Evolutionary conservation across 306 rosid genomes (phyloP).

Genomic region (Cicer arietinum): DNA sequence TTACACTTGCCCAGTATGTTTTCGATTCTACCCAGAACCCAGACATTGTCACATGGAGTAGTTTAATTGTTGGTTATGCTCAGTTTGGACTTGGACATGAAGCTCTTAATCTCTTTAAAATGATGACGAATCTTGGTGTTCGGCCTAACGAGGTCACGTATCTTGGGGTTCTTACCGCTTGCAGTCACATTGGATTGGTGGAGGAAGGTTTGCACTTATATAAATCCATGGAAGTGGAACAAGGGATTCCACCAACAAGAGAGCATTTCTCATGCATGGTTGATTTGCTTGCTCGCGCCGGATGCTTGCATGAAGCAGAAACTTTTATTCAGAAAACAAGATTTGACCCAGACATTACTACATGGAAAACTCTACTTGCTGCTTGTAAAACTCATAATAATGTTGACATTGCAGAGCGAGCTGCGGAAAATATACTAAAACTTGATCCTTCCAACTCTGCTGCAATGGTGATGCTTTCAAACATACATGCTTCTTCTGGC

Average conservation of each 20-base stretch:
- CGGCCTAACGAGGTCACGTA: constrained; percentile 72
- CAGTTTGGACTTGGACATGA: constrained; percentile 71
- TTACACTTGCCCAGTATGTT: constrained; percentile 58
- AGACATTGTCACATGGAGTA: constrained; percentile 83
- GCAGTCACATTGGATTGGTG: constrained; percentile 79
- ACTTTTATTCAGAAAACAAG: constrained; percentile 55
- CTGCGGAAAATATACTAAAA: constrained; percentile 70
- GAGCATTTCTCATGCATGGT: constrained; percentile 84
- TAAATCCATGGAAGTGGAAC: constrained; percentile 64
- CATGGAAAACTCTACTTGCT: constrained; percentile 75
- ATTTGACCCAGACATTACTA: constrained; percentile 68
- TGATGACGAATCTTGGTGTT: constrained; percentile 56
- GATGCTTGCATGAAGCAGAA: constrained; percentile 71
- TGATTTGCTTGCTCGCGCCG: constrained; percentile 82
- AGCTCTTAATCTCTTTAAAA: constrained; percentile 67
- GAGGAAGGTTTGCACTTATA: constrained; percentile 70
- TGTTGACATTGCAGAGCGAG: constrained; percentile 64
- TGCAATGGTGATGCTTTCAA: constrained; percentile 70
- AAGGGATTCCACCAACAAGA: constrained; percentile 62
- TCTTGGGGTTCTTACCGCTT: constrained; percentile 77
- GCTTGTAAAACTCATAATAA: constrained; percentile 73
- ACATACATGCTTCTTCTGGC: constrained; percentile 67
- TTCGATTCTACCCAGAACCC: constrained; percentile 59
- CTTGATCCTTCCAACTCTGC: constrained; percentile 73
- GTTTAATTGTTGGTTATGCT: constrained; percentile 77